Percentiles rank a stretch among this genome's conserved stretches.
These are phyloP conservation scores for Herpetomonas samuelpessoai DNA, from an alignment of 208 protist species.

Conservation along the genomic window DNA sequence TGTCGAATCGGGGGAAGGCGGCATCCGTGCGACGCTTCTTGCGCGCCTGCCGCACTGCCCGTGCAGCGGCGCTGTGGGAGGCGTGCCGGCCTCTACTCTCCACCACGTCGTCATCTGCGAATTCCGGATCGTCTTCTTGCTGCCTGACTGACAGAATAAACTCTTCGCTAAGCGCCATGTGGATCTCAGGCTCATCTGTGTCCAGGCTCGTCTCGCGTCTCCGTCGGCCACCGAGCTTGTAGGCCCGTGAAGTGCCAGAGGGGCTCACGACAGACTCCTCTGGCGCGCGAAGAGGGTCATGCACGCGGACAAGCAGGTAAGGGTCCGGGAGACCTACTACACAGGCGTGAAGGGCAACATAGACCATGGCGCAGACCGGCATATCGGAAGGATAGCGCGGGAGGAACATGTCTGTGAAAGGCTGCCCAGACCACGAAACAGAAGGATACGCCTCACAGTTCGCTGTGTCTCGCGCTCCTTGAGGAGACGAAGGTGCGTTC, in stretches of 20 bases:
- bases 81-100: no score
- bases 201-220: neutral
- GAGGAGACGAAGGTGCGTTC: no score
- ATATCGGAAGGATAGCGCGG: conserved; percentile 28
- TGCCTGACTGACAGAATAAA: no score
- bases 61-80: neutral
- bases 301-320: conserved; percentile 40
- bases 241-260: no score
- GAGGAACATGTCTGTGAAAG: conserved; percentile 24
- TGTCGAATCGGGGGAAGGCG: no score
- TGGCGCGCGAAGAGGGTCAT: no score
- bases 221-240: neutral
- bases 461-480: no score
- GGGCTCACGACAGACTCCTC: no score
- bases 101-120: no score
- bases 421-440: no score
- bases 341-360: conserved; percentile 67
- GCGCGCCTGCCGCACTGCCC: neutral
- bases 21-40: neutral
- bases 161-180: neutral
- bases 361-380: conserved; percentile 47
- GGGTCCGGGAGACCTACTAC: conserved; percentile 60
- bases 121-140: no score
- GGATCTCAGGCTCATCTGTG: neutral
- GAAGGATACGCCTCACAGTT: no score